These are phyloP conservation scores for Arachnopeziza araneosa DNA, from an alignment of 2,329 filamentous ascomycete species.

Conservation along the genomic window DNA sequence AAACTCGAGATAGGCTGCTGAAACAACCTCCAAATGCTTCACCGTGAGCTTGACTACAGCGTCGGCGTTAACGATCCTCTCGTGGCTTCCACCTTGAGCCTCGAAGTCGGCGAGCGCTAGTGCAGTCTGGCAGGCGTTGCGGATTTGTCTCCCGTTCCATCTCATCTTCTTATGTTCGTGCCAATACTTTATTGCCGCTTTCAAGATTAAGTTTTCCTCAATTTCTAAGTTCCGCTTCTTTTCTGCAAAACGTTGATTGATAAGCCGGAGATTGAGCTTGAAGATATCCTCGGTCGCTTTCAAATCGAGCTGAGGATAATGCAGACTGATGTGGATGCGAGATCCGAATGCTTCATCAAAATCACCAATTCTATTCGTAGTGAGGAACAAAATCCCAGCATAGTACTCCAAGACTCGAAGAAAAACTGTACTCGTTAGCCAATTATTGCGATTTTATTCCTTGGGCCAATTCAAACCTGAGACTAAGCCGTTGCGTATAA, in stretches of 20 bases:
- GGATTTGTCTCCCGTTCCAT: neutral
- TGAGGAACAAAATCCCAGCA: neutral
- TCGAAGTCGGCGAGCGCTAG: neutral
- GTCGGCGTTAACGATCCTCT: neutral
- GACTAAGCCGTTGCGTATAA: neutral
- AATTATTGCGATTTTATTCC: neutral
- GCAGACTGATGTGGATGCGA: slow-evolving; percentile 24
- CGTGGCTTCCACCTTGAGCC: neutral
- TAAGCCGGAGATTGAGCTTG: neutral
- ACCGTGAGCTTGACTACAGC: no score
- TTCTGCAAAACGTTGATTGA: neutral
- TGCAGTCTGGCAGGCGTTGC: neutral
- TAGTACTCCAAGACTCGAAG: slow-evolving; percentile 1
- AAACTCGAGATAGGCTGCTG: no score
- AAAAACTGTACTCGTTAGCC: neutral
- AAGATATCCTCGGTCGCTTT: neutral
- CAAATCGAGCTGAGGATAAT: neutral
- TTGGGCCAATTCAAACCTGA: neutral
- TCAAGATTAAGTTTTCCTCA: neutral
- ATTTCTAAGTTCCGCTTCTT: neutral
- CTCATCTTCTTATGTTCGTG: neutral
- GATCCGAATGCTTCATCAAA: slow-evolving; percentile 33
- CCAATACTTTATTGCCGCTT: neutral
- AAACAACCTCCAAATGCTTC: no score
- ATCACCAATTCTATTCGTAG: slow-evolving; percentile 29